phyloP scores from a whole-genome alignment of 176 grass and related monocot species.

The Leersia perrieri region DNA sequence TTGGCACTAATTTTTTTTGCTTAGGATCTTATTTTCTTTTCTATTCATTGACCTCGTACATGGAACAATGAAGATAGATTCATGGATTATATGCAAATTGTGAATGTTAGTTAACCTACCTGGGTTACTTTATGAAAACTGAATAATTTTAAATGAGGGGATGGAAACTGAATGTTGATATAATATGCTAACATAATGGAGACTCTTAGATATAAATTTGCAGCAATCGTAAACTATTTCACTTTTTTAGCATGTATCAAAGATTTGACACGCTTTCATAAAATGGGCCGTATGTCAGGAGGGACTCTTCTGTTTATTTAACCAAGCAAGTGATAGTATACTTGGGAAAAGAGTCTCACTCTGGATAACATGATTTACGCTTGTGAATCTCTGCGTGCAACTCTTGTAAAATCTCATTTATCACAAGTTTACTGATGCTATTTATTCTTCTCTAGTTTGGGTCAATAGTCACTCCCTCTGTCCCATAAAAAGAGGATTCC shows the following conservation, averaged over 20 bases:
- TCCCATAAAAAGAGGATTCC: too few species aligned
- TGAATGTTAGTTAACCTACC: not conserved
- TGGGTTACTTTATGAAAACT: constrained; percentile 7
- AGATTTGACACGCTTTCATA: not conserved
- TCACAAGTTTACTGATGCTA: not conserved
- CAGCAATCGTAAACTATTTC: not conserved
- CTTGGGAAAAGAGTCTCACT: not conserved
- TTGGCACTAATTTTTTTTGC: too few species aligned
- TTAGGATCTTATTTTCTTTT: not conserved
- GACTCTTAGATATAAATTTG: not conserved
- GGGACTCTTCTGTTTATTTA: not conserved
- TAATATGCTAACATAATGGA: not conserved
- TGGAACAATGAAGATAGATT: not conserved
- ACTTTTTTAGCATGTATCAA: not conserved
- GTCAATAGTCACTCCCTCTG: too few species aligned
- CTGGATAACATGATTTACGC: not conserved
- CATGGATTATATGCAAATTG: not conserved
- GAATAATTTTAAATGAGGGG: not conserved
- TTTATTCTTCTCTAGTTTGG: not conserved
- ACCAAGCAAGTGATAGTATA: not conserved
- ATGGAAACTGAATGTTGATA: not conserved
- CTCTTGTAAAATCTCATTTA: not conserved
- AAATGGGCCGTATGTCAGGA: not conserved
- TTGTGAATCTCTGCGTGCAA: not conserved
- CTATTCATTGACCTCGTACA: not conserved